Conservation (phyloP, 805 yeast genomes). For the Kodamaea hsintzibuensis region DNA sequence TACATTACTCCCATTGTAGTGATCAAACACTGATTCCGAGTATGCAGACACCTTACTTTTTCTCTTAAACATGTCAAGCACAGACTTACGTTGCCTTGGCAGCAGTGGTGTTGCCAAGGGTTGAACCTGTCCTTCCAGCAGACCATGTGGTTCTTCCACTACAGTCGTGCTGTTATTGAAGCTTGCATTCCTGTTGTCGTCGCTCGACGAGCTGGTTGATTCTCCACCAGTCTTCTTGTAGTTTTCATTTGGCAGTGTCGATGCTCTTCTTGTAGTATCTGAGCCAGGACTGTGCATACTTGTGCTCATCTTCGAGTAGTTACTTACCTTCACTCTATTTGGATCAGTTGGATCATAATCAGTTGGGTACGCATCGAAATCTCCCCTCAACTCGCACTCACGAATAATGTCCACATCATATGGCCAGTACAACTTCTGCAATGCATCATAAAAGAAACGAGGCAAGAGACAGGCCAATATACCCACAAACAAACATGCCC, state of each 20-base stretch:
- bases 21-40: constrained; percentile 36
- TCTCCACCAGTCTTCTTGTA: constrained; percentile 1
- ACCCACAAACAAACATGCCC: constrained; percentile 65
- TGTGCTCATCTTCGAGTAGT: constrained; percentile 26
- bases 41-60: constrained; percentile 17
- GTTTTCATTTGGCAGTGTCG: background rate
- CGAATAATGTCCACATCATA: constrained; percentile 70
- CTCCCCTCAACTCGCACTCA: constrained; percentile 57
- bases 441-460: constrained; percentile 52
- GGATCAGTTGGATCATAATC: constrained; percentile 60
- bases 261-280: background rate
- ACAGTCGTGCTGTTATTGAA: constrained; percentile 6
- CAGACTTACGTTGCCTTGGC: constrained; percentile 32
- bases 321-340: constrained; percentile 52
- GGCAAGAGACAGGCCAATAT: constrained; percentile 59
- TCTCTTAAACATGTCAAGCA: constrained; percentile 35
- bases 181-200: background rate
- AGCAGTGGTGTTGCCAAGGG: constrained; percentile 6
- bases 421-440: constrained; percentile 57
- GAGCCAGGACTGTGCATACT: background rate
- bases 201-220: background rate
- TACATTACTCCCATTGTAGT: constrained; percentile 26
- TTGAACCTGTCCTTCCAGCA: background rate
- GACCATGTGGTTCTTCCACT: constrained; percentile 6
- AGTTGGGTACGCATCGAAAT: constrained; percentile 47